phyloP scores from a whole-genome alignment of 352 stramenopile species.

The Phytophthora fragariae region DNA sequence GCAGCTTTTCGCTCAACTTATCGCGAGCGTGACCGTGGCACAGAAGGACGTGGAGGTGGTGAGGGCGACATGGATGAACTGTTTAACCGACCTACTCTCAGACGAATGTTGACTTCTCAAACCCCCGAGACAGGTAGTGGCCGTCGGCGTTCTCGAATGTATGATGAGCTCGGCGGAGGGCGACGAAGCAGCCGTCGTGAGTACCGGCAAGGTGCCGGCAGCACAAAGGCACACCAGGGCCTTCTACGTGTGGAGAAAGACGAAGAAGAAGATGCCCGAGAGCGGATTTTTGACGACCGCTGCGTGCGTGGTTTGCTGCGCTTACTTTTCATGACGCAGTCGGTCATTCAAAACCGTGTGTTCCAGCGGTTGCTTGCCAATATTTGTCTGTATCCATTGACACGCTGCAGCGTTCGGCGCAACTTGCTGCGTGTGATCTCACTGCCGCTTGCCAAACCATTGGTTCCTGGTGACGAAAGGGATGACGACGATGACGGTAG shows the following conservation, averaged over 20 bases:
- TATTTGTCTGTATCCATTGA: constrained; percentile 83
- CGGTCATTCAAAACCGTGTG: constrained; percentile 82
- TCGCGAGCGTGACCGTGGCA: constrained; percentile 47
- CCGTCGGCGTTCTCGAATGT: constrained; percentile 56
- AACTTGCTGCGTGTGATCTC: constrained; percentile 76
- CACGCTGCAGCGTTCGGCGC: constrained; percentile 60
- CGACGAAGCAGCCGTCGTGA: constrained; percentile 50
- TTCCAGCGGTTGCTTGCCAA: constrained; percentile 84
- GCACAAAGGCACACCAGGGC: constrained; percentile 44
- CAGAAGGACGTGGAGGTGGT: constrained; percentile 37
- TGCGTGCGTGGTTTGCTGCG: constrained; percentile 75
- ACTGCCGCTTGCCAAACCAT: constrained; percentile 50
- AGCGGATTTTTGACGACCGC: constrained; percentile 74
- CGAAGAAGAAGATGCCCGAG: constrained; percentile 65
- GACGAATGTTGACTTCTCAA: constrained; percentile 85
- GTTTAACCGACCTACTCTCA: constrained; percentile 77
- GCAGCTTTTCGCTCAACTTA: constrained; percentile 82
- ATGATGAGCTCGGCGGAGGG: constrained; percentile 51
- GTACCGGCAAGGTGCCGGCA: constrained; percentile 32
- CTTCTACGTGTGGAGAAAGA: constrained; percentile 80
- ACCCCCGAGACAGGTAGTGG: constrained; percentile 52
- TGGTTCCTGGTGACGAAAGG: constrained; percentile 43
- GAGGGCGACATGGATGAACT: constrained; percentile 67
- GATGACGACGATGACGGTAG: constrained; percentile 53
- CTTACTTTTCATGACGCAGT: constrained; percentile 85